Conservation (phyloP, 352 stramenopile genomes). For the Phytopythium litorale region DNA sequence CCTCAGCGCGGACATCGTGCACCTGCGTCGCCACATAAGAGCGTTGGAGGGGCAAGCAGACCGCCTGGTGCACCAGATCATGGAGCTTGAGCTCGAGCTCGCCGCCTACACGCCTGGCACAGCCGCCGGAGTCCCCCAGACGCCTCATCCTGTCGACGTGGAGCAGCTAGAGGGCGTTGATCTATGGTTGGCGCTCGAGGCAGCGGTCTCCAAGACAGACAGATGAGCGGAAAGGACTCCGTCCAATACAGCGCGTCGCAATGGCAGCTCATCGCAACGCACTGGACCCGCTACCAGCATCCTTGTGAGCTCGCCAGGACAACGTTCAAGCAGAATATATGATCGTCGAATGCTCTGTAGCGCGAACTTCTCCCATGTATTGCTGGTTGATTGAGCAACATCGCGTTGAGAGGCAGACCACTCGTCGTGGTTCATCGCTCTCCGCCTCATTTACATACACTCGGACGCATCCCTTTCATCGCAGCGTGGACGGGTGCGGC, state of each 20-base stretch:
- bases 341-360: background rate
- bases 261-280: background rate
- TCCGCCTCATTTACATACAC: background rate
- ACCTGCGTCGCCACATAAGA: background rate
- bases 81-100: constrained; percentile 3
- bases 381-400: background rate
- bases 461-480: background rate
- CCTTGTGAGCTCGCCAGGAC: background rate
- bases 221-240: background rate
- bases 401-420: too few relatives aligned
- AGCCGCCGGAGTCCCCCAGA: background rate
- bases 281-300: background rate
- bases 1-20: background rate
- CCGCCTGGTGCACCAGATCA: background rate
- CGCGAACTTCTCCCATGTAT: background rate
- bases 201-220: background rate
- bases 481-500: constrained; percentile 9
- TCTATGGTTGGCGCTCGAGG: background rate
- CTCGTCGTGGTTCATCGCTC: too few relatives aligned
- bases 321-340: background rate
- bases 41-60: background rate
- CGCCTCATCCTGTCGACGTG: background rate
- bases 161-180: background rate
- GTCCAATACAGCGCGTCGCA: background rate
- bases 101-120: background rate